Percentiles rank a stretch among this genome's conserved stretches.
Conservation (phyloP, 2,329 filamentous ascomycete species). For the Sphaerulina populicola region DNA sequence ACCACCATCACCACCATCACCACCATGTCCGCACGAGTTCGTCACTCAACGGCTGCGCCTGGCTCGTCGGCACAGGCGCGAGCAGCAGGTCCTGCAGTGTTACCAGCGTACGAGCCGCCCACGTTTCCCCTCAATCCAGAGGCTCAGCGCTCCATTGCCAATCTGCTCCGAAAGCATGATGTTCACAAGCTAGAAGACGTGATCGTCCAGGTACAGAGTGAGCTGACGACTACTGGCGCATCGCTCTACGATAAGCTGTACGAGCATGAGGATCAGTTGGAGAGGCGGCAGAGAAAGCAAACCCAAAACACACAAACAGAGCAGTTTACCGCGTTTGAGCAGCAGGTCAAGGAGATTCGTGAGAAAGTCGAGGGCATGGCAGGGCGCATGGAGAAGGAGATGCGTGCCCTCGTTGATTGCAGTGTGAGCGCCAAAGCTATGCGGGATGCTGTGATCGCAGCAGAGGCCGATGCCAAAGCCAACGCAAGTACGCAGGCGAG, state of each 20-base stretch:
- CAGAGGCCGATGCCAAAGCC: constrained; percentile 34
- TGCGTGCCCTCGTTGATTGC: constrained; percentile 52
- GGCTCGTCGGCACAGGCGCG: constrained; percentile 2
- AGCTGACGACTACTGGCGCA: constrained; percentile 44
- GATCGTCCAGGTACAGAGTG: constrained; percentile 39
- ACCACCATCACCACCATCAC: neutral
- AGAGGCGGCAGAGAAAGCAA: constrained; percentile 31
- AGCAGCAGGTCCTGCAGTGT: constrained; percentile 11
- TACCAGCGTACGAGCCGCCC: constrained; percentile 49
- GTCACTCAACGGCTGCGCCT: constrained; percentile 7
- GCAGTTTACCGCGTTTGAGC: constrained; percentile 33
- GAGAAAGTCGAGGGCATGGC: constrained; percentile 47
- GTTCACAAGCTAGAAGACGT: constrained; percentile 43
- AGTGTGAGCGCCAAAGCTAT: constrained; percentile 42
- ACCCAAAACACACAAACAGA: constrained; percentile 29
- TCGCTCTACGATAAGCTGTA: constrained; percentile 50
- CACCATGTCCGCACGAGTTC: constrained; percentile 8
- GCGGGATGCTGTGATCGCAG: constrained; percentile 37
- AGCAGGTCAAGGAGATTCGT: constrained; percentile 36
- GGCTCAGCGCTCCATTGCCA: constrained; percentile 41
- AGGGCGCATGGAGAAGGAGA: constrained; percentile 48
- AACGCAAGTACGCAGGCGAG: constrained; percentile 33
- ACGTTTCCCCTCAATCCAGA: constrained; percentile 44
- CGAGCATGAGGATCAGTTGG: constrained; percentile 25
- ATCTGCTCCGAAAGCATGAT: constrained; percentile 38